Evolutionary conservation across 2,329 filamentous ascomycete genomes (phyloP).

Genomic region (Dendryphion nanum): DNA sequence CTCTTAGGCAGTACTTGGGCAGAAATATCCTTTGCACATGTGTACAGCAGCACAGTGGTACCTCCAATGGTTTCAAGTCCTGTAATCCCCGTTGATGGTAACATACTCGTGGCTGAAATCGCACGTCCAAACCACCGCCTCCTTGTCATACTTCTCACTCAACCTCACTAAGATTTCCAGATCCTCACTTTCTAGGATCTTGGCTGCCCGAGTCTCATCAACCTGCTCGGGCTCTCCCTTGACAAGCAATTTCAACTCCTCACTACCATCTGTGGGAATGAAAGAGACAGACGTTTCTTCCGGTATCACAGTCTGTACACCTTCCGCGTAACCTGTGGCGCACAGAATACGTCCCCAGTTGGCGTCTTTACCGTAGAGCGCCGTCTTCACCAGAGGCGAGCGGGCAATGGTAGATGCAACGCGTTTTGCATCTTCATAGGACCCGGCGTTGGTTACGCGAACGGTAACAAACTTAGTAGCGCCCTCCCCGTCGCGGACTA

Average conservation of each 20-base stretch:
- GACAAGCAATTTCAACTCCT: constrained; percentile 73
- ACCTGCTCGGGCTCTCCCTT: constrained; percentile 78
- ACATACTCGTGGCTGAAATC: constrained; percentile 84
- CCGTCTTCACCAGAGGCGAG: constrained; percentile 94
- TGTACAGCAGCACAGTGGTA: too few relatives aligned
- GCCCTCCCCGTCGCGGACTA: constrained; percentile 94
- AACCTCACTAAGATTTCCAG: constrained; percentile 74
- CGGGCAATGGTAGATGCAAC: constrained; percentile 86
- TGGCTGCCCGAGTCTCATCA: constrained; percentile 71
- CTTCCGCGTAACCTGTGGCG: constrained; percentile 78
- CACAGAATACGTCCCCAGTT: constrained; percentile 99
- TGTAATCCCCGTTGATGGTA: constrained; percentile 67
- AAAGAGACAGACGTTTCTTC: constrained; percentile 76
- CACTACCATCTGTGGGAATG: constrained; percentile 71
- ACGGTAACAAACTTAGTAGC: constrained; percentile 98
- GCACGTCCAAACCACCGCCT: constrained; percentile 79
- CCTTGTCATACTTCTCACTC: constrained; percentile 63
- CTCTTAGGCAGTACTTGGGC: too few relatives aligned
- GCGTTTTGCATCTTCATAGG: constrained; percentile 68
- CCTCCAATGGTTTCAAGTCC: constrained; percentile 57
- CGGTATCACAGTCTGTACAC: constrained; percentile 64
- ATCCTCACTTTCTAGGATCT: constrained; percentile 74
- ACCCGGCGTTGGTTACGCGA: constrained; percentile 70
- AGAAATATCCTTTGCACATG: too few relatives aligned
- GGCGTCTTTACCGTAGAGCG: constrained; percentile 92